Evolutionary conservation across 176 grass and related monocot genomes (phyloP).

Genomic region (Secale cereale): DNA sequence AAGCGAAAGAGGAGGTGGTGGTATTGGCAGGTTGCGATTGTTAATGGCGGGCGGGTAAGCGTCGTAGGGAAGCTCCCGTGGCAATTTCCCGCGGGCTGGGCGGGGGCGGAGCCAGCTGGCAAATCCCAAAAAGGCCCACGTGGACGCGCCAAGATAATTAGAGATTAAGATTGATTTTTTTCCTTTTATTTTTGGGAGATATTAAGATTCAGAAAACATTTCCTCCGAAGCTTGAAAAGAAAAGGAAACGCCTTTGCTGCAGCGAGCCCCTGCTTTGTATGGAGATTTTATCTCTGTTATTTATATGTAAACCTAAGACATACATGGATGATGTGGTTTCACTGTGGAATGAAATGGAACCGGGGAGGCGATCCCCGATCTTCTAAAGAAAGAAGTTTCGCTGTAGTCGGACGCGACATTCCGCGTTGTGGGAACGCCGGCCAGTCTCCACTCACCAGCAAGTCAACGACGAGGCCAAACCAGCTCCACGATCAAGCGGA

Average conservation of each 20-base stretch:
- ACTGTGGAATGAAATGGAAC: not conserved
- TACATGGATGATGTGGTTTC: too few relatives aligned
- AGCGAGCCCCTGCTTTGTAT: too few relatives aligned
- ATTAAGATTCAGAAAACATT: too few relatives aligned
- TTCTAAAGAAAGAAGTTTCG: not conserved
- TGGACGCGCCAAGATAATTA: not conserved
- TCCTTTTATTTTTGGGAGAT: not conserved
- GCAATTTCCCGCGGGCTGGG: not conserved
- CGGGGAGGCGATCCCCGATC: not conserved
- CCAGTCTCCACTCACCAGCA: not conserved
- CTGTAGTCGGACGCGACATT: not conserved
- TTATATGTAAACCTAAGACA: too few relatives aligned
- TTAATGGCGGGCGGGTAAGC: constrained; percentile 28
- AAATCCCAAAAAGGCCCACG: not conserved
- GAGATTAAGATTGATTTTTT: not conserved
- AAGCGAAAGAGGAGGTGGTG: not conserved
- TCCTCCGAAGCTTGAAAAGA: too few relatives aligned
- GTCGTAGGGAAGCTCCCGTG: constrained; percentile 15
- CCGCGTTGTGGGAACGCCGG: not conserved
- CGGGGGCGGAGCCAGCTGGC: not conserved
- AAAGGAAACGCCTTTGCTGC: too few relatives aligned
- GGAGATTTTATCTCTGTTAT: too few relatives aligned
- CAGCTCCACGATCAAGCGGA: not conserved
- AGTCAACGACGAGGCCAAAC: constrained; percentile 3
- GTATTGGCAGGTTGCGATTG: constrained; percentile 23